Base-by-base conservation (phyloP, 2,329 filamentous ascomycete species). In the Fusarium sp. region DNA sequence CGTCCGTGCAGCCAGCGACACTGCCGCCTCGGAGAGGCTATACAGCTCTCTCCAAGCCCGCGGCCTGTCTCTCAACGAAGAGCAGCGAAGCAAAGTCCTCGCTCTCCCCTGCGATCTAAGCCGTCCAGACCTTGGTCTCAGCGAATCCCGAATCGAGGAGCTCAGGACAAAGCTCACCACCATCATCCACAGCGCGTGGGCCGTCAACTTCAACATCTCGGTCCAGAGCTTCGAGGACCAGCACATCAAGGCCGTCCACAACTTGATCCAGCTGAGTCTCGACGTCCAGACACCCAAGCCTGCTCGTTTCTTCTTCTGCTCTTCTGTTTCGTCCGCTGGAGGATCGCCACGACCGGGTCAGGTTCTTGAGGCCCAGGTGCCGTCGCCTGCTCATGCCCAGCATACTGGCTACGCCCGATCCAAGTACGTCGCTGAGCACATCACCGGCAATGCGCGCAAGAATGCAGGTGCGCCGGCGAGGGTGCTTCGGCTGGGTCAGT, bases 161-260 rank as follows among this genome's bases (percentile, higher is more conserved):
- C 51, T 83, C 0, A 46, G 46, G 6, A 43, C 49, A 6, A 63
- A 72, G 0, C 66, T 84, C 13, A 80, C 78, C 0, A 68, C 69
- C 7, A 75, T 83, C 19, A 80, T 85, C 24, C 82, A 85, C 70
- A 76, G 76, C 58, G 81, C 83, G 0, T 85, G 83, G 83, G 75
- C 81, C 0, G 83, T 85, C 7, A 85, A 86, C 69, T 86, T 86
- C 71, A 85, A 84, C 66, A 76, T 85, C 42, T 73, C 74, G 0
- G 75, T 86, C 0, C 72, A 74, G 10, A 81, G 76, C 35, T 85
- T 86, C 50, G 83, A 84, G 35, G 67, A 73, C 7, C 74, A 81
- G 49, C 77, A 81, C 61, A 79, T 86, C 51, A 75, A 70, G 11
- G 82, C 80, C 0, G 74, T 80, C 0, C 70, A 74, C 8, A 80